These are phyloP conservation scores for Arbutus unedo DNA, from an alignment of 148 eudicot genomes.

Conservation along the genomic window DNA sequence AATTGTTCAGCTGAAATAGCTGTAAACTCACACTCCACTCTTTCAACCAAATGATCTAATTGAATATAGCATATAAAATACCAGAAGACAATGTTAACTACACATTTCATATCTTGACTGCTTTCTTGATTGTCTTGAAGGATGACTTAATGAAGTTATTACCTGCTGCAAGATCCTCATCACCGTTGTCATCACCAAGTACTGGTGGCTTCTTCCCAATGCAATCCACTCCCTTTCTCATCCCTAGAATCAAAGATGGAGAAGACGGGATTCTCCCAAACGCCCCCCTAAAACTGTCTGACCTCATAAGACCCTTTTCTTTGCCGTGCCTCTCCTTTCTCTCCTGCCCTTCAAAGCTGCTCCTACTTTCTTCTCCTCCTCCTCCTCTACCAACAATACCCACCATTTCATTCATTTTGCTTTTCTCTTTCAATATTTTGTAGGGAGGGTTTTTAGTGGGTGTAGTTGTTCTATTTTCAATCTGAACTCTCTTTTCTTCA, in stretches of 20 bases:
- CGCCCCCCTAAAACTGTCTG: slow-evolving; percentile 73
- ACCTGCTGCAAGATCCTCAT: slow-evolving; percentile 28
- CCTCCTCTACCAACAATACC: slow-evolving; percentile 6
- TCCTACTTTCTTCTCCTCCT: slow-evolving; percentile 27
- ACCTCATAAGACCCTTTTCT: slow-evolving; percentile 48
- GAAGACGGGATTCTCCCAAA: slow-evolving; percentile 79
- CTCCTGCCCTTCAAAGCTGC: slow-evolving; percentile 39
- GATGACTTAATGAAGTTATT: slow-evolving; percentile 57
- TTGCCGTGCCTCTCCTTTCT: slow-evolving; percentile 31
- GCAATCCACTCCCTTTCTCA: slow-evolving; percentile 86
- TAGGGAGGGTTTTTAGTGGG: slow-evolving; percentile 40
- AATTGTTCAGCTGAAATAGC: slow-evolving; percentile 25
- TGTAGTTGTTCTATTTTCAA: slow-evolving; percentile 27
- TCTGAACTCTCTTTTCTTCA: slow-evolving; percentile 23
- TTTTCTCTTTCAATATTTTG: slow-evolving; percentile 30
- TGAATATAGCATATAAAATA: background rate
- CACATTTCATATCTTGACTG: slow-evolving; percentile 44
- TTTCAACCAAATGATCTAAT: slow-evolving; percentile 17
- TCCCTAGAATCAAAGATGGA: slow-evolving; percentile 72
- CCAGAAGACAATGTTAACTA: background rate
- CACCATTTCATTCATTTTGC: slow-evolving; percentile 17
- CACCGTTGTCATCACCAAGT: slow-evolving; percentile 48
- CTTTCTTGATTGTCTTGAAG: slow-evolving; percentile 61
- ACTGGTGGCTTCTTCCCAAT: slow-evolving; percentile 74
- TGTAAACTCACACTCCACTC: slow-evolving; percentile 19